Percentiles rank a stretch among this genome's conserved stretches.
These are phyloP conservation scores for Schoenoplectus tabernaemontani DNA, from an alignment of 202 grass and related monocot species.

Conservation along the genomic window DNA sequence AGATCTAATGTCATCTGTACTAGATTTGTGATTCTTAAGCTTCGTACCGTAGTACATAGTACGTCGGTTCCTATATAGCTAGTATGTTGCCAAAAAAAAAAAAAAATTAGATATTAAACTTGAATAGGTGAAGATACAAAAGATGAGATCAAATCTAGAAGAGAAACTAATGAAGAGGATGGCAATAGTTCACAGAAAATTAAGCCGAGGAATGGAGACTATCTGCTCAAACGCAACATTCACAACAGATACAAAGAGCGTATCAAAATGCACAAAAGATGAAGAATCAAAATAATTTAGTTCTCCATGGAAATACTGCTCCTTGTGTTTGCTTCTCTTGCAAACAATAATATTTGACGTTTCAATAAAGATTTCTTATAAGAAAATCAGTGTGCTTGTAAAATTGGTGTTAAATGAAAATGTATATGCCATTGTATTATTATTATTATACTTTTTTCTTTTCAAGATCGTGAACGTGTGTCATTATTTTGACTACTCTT, in stretches of 20 bases:
- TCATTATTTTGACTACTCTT: too few species aligned
- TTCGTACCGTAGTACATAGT: too few species aligned
- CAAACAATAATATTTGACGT: conserved; percentile 29
- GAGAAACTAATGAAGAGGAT: conserved; percentile 92
- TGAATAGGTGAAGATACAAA: conserved; percentile 92
- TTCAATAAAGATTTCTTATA: not conserved
- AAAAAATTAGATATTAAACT: not conserved
- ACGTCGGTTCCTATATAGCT: not conserved
- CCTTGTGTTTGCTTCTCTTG: conserved; percentile 77
- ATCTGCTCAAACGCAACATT: conserved; percentile 56
- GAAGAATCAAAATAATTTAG: conserved; percentile 28
- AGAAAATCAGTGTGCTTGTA: not conserved
- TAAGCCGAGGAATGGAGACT: conserved; percentile 65
- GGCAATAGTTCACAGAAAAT: conserved; percentile 60
- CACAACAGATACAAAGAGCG: conserved; percentile 60
- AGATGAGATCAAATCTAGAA: conserved; percentile 81
- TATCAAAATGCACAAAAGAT: conserved; percentile 36
- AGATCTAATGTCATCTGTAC: too few species aligned
- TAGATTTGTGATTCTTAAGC: too few species aligned
- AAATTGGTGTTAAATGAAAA: not conserved
- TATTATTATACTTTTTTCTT: not conserved
- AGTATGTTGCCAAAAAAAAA: not conserved
- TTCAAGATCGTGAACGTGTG: too few species aligned
- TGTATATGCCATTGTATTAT: not conserved
- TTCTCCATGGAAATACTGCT: conserved; percentile 34